phyloP scores from a whole-genome alignment of 2,329 filamentous ascomycete species.

The Drechmeria coniospora region DNA sequence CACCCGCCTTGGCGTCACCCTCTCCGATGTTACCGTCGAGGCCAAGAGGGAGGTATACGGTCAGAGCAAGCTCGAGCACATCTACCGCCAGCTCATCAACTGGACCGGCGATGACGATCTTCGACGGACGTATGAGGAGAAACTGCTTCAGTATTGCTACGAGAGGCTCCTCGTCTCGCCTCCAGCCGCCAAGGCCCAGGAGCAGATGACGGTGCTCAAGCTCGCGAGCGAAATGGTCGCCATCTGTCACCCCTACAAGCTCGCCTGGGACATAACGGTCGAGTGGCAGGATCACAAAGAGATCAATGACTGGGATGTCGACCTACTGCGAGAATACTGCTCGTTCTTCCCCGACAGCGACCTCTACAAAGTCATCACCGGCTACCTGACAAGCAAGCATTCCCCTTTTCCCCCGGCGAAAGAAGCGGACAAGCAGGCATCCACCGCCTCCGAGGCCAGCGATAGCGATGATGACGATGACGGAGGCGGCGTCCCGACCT shows the following conservation, averaged over 20 bases:
- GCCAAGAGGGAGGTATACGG: constrained; percentile 75
- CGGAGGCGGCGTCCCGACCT: constrained; percentile 36
- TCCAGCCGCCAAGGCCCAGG: constrained; percentile 47
- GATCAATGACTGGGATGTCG: constrained; percentile 61
- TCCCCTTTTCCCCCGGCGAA: constrained; percentile 55
- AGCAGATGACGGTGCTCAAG: constrained; percentile 58
- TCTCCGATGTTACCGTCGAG: constrained; percentile 70
- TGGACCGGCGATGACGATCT: constrained; percentile 82
- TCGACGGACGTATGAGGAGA: constrained; percentile 77
- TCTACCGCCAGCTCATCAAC: constrained; percentile 74
- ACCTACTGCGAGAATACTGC: constrained; percentile 66
- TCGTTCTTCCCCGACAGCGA: constrained; percentile 73
- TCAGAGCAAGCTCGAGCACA: constrained; percentile 59
- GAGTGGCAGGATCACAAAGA: constrained; percentile 75
- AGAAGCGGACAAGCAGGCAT: constrained; percentile 9
- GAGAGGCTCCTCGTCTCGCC: constrained; percentile 60
- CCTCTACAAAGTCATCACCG: constrained; percentile 65
- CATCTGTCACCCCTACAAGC: constrained; percentile 76
- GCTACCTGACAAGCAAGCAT: constrained; percentile 66
- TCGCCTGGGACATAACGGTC: constrained; percentile 82
- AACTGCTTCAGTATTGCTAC: constrained; percentile 65
- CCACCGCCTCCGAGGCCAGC: constrained; percentile 24
- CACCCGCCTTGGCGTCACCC: constrained; percentile 69
- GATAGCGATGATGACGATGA: constrained; percentile 47
- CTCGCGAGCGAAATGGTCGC: constrained; percentile 88